Conservation (phyloP, 352 stramenopile species). For the Peronospora destructor region DNA sequence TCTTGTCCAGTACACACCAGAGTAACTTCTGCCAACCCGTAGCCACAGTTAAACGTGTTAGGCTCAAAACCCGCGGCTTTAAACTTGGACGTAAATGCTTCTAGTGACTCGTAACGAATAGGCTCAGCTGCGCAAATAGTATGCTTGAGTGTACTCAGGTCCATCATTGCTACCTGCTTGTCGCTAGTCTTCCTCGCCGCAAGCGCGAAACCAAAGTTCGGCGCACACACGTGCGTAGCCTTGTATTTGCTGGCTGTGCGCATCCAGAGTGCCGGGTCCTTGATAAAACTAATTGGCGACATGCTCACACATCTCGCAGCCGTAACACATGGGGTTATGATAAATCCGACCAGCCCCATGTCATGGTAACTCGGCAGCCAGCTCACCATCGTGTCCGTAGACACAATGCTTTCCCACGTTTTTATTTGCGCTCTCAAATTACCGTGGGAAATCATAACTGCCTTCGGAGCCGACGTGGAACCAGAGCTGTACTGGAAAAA, state of each 20-base stretch:
- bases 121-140: constrained; percentile 76
- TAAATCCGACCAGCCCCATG: constrained; percentile 82
- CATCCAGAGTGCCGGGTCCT: constrained; percentile 80
- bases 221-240: constrained; percentile 68
- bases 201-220: constrained; percentile 77
- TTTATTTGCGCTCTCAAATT: constrained; percentile 68
- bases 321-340: constrained; percentile 55
- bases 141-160: constrained; percentile 63
- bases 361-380: constrained; percentile 82
- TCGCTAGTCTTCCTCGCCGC: constrained; percentile 69
- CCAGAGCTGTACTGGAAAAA: constrained; percentile 85
- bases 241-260: constrained; percentile 65
- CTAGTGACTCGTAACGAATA: constrained; percentile 69
- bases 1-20: constrained; percentile 73
- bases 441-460: constrained; percentile 78
- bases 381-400: constrained; percentile 60
- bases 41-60: constrained; percentile 76
- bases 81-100: constrained; percentile 71
- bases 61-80: constrained; percentile 47
- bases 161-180: constrained; percentile 45
- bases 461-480: constrained; percentile 74
- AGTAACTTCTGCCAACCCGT: constrained; percentile 77
- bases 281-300: constrained; percentile 84
- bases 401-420: constrained; percentile 63
- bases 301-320: constrained; percentile 65